Percentiles rank a stretch among this genome's conserved stretches.
Conservation (phyloP, 2,329 filamentous ascomycete species). For the Fusarium siculi region DNA sequence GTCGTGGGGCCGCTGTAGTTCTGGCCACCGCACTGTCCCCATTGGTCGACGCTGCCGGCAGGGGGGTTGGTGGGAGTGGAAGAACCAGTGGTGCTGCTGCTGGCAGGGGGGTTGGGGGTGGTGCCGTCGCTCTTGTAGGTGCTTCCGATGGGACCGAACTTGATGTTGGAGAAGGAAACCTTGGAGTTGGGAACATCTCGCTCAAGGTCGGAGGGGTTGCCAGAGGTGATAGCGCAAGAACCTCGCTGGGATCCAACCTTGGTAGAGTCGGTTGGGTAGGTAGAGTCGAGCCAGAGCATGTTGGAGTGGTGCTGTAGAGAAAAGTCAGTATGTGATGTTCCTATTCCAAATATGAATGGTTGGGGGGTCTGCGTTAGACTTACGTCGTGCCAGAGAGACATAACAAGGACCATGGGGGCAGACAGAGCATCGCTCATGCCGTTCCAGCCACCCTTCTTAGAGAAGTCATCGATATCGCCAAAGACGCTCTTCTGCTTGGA, state of each 20-base stretch:
- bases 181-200: slow-evolving; percentile 56
- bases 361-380: slow-evolving; percentile 24
- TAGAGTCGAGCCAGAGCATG: slow-evolving; percentile 81
- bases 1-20: slow-evolving; percentile 50
- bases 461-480: slow-evolving; percentile 64
- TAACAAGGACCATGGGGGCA: slow-evolving; percentile 59
- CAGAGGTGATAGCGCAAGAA: slow-evolving; percentile 62
- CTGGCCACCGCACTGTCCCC: slow-evolving; percentile 52
- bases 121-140: slow-evolving; percentile 52
- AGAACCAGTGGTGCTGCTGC: not conserved
- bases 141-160: slow-evolving; percentile 64
- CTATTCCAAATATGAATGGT: not conserved
- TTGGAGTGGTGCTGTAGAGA: slow-evolving; percentile 62
- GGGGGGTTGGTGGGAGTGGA: slow-evolving; percentile 6
- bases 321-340: slow-evolving; percentile 7
- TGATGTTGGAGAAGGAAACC: slow-evolving; percentile 70
- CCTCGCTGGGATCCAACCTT: slow-evolving; percentile 64
- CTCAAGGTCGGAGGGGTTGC: slow-evolving; percentile 58
- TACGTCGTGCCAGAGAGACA: slow-evolving; percentile 70
- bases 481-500: slow-evolving; percentile 66
- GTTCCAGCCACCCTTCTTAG: slow-evolving; percentile 65
- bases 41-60: slow-evolving; percentile 41
- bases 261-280: slow-evolving; percentile 64
- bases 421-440: slow-evolving; percentile 62
- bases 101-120: slow-evolving; percentile 19